Evolutionary conservation across 2,329 filamentous ascomycete genomes (phyloP).

Genomic region (Fusarium bulbicola): DNA sequence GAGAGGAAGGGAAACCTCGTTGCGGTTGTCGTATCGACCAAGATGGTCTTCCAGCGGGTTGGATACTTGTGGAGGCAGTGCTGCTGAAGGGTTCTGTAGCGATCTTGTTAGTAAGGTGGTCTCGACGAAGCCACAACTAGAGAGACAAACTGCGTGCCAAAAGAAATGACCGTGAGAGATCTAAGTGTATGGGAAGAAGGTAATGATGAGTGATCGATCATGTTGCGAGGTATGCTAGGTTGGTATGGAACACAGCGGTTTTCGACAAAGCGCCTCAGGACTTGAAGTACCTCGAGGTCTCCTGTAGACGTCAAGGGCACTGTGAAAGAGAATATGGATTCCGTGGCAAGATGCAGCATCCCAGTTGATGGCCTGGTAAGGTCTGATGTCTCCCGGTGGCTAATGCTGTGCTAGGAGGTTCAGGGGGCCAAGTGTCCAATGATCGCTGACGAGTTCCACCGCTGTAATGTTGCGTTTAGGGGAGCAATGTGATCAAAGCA

Average conservation of each 20-base stretch:
- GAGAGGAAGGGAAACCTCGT: rapidly evolving
- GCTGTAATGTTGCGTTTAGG: not conserved
- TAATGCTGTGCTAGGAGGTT: no score
- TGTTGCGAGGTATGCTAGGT: not conserved
- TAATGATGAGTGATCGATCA: no score
- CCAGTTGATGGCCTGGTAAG: not conserved
- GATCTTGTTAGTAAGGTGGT: not conserved
- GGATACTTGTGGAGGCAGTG: not conserved
- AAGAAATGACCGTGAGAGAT: not conserved
- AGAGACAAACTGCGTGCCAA: not conserved
- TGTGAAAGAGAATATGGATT: not conserved
- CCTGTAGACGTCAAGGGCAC: rapidly evolving
- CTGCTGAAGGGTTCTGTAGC: not conserved
- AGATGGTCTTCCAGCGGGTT: not conserved
- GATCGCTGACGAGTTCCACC: not conserved
- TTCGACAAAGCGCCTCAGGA: not conserved
- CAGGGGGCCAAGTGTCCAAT: not conserved
- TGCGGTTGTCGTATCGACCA: not conserved
- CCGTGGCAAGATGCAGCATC: not conserved
- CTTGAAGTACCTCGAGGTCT: not conserved
- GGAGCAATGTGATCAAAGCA: rapidly evolving
- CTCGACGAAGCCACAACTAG: no score
- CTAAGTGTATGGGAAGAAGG: rapidly evolving
- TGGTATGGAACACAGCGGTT: not conserved
- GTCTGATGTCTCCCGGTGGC: not conserved